Evolutionary conservation across 768 basidiomycete species (phyloP).

Genomic region (Strobilomyces confusus): DNA sequence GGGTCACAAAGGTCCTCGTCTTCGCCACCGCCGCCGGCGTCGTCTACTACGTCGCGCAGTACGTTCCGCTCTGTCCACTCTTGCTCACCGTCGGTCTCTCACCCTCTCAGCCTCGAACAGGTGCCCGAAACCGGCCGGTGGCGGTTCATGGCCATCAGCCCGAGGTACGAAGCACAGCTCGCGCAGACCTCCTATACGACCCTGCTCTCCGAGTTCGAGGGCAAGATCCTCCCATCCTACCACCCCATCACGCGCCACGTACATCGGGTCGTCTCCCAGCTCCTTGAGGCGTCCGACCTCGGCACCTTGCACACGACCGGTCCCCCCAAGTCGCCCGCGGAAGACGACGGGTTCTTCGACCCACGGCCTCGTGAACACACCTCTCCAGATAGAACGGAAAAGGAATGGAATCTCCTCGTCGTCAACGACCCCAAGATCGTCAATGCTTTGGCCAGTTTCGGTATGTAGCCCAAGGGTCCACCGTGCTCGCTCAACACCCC

Average conservation of each 20-base stretch:
- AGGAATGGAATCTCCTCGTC: constrained; percentile 70
- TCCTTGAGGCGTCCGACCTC: constrained; percentile 69
- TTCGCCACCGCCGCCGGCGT: background rate
- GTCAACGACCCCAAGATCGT: constrained; percentile 65
- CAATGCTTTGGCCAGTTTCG: constrained; percentile 77
- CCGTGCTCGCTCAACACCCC: background rate
- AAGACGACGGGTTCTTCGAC: constrained; percentile 15
- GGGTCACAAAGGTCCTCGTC: background rate
- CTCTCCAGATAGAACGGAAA: constrained; percentile 18
- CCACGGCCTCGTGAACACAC: constrained; percentile 1
- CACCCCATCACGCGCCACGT: constrained; percentile 69
- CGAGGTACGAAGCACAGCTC: constrained; percentile 52
- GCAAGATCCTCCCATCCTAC: constrained; percentile 55
- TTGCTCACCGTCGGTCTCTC: no score
- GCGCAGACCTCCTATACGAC: constrained; percentile 39
- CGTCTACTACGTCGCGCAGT: no score
- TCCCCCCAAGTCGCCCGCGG: constrained; percentile 1
- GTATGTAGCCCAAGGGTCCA: constrained; percentile 31
- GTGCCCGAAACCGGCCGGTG: constrained; percentile 85
- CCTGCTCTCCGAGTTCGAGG: constrained; percentile 48
- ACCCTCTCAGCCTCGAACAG: constrained; percentile 60
- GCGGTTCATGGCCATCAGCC: constrained; percentile 81
- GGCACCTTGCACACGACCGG: constrained; percentile 44
- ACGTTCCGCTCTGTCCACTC: no score
- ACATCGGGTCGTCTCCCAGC: constrained; percentile 59